Percentiles rank a stretch among this genome's conserved stretches.
phyloP scores from a whole-genome alignment of 495 filamentous ascomycete genomes.

The Pyrenopolyporus hunteri region DNA sequence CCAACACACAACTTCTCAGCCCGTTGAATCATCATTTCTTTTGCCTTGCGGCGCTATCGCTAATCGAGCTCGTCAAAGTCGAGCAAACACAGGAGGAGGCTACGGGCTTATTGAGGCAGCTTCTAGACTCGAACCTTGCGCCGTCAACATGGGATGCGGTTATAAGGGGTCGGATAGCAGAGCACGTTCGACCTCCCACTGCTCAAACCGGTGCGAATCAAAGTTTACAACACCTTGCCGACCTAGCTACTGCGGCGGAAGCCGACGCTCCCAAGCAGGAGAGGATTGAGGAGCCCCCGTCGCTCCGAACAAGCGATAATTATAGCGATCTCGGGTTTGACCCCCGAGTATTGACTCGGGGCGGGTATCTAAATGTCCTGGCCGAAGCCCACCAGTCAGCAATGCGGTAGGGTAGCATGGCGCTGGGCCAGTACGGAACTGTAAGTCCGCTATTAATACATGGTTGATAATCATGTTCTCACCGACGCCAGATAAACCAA shows the following conservation, averaged over 20 bases:
- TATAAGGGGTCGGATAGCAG: slow-evolving; percentile 56
- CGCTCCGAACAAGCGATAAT: slow-evolving; percentile 37
- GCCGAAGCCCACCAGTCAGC: slow-evolving; percentile 20
- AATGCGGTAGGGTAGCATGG: slow-evolving; percentile 17
- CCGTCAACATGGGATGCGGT: slow-evolving; percentile 52
- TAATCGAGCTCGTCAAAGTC: slow-evolving; percentile 65
- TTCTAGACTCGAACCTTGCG: slow-evolving; percentile 44
- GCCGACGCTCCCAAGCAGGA: slow-evolving; percentile 31
- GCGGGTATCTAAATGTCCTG: slow-evolving; percentile 43
- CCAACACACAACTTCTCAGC: slow-evolving; percentile 60
- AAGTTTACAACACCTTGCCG: slow-evolving; percentile 67
- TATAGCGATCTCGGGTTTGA: slow-evolving; percentile 42
- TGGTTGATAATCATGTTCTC: neutral
- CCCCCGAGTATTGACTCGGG: slow-evolving; percentile 35
- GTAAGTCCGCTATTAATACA: neutral
- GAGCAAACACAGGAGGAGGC: slow-evolving; percentile 46
- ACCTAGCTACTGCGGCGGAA: slow-evolving; percentile 59
- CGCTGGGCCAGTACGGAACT: neutral
- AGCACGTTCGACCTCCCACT: slow-evolving; percentile 43
- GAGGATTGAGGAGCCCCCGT: slow-evolving; percentile 19
- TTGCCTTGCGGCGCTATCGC: slow-evolving; percentile 68
- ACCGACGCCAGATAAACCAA: neutral
- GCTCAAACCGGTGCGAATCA: slow-evolving; percentile 46
- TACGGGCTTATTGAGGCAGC: slow-evolving; percentile 37
- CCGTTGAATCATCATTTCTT: slow-evolving; percentile 78